Evolutionary conservation across 768 basidiomycete species (phyloP), one percentile per base, ranked within the genome.

Genomic region (Hebeloma cylindrosporum): DNA sequence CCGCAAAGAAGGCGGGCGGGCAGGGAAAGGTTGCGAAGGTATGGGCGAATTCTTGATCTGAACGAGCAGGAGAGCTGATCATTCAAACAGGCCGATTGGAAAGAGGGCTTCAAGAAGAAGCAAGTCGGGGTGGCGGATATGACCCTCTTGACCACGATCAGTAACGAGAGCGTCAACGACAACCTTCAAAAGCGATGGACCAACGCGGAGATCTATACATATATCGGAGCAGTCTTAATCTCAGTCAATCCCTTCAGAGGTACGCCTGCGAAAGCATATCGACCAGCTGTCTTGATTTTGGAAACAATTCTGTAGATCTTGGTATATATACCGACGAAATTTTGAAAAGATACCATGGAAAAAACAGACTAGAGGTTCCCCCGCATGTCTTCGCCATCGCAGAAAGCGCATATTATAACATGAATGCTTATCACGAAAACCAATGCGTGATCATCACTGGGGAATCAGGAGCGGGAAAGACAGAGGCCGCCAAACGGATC

Each of bases 21-120:
- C 67, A 67, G 46, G 59, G 67, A 63, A 89, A 83, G 64, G 84
- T 92, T 22, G 87, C 85, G 20, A 92, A 92, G 79, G 89, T 89
- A 25, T 38, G 25, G 5, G 28, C 33, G 34, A 27, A 23, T 36
- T 30, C 28, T 28, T 27, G 27, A 27, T 48, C 47, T 51, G 33
- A 57, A 34, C 40, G n/a, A n/a, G n/a, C n/a, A n/a, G n/a, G n/a
- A n/a, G n/a, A n/a, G n/a, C n/a, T n/a, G n/a, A n/a, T 45, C 11
- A n/a, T 43, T 29, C n/a, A n/a, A 17, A 42, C 52, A 98, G 94
- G 95, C 95, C 37, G 95, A 98, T 64, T 99, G 95, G 95, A 95
- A 95, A 68, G 95, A 98, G 61, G 93, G 94, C 4, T 99, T 99
- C 78, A 96, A 96, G 85, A 99, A 97, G 84, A 97, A 97, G 71